Percentiles rank a stretch among this genome's conserved stretches.
Conservation (phyloP, 2,329 filamentous ascomycete species). For the Hypoxylon sp. region DNA sequence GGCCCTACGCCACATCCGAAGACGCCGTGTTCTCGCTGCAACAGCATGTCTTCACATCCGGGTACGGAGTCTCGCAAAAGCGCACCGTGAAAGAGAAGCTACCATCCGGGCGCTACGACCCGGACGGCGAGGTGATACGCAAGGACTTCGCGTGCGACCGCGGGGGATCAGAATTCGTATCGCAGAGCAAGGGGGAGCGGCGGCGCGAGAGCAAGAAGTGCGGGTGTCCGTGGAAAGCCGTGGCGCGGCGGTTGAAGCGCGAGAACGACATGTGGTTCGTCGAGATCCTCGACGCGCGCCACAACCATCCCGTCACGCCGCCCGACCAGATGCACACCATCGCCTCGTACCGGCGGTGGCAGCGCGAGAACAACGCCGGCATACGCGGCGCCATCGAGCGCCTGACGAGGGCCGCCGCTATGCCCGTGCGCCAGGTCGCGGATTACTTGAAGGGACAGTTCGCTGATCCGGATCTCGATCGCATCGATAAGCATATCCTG, state of each 20-base stretch:
- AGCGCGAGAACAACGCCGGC: conserved; percentile 52
- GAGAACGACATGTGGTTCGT: conserved; percentile 53
- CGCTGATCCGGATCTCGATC: conserved; percentile 49
- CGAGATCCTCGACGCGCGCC: conserved; percentile 49
- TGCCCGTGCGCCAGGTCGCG: conserved; percentile 49
- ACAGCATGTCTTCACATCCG: conserved; percentile 53
- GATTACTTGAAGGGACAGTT: conserved; percentile 50
- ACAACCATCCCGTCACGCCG: conserved; percentile 52
- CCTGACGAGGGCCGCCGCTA: conserved; percentile 49
- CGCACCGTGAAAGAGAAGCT: conserved; percentile 54
- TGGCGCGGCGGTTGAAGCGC: conserved; percentile 50
- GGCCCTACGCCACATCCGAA: conserved; percentile 50
- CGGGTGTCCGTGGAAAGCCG: conserved; percentile 51
- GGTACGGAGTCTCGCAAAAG: conserved; percentile 54
- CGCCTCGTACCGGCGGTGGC: conserved; percentile 53
- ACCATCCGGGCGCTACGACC: conserved; percentile 52
- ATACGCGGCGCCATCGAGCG: conserved; percentile 49
- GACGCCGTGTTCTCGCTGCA: conserved; percentile 53
- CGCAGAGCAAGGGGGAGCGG: conserved; percentile 52
- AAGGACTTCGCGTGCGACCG: conserved; percentile 53
- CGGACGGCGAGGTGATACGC: conserved; percentile 50
- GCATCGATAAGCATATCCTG: conserved; percentile 51
- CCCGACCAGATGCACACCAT: conserved; percentile 52
- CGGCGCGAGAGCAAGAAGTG: conserved; percentile 51
- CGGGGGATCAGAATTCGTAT: conserved; percentile 52